These are phyloP conservation scores for Pythium dissotocum DNA, from an alignment of 352 stramenopile species.

Conservation along the genomic window DNA sequence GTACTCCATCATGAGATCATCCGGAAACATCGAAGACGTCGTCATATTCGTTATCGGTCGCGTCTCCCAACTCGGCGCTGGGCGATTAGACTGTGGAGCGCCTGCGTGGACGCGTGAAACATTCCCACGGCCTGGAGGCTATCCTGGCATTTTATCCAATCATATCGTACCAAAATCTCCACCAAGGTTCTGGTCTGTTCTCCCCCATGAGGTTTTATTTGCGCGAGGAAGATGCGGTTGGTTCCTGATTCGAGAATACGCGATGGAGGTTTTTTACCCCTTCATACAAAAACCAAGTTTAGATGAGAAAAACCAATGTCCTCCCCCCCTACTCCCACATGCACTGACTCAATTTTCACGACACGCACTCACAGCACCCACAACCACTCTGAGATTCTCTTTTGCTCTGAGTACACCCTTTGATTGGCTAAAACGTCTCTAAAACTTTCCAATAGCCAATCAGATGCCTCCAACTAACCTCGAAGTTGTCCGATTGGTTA, in stretches of 20 bases:
- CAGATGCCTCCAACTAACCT: background rate
- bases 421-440: background rate
- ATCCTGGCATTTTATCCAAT: slow-evolving; percentile 5
- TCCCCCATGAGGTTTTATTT: slow-evolving; percentile 33
- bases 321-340: background rate
- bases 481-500: slow-evolving; percentile 5
- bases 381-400: slow-evolving; percentile 2
- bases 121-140: background rate
- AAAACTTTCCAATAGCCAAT: background rate
- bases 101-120: slow-evolving; percentile 9
- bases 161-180: background rate
- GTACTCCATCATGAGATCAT: slow-evolving; percentile 37
- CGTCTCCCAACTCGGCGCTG: background rate
- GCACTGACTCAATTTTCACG: slow-evolving; percentile 14
- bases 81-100: slow-evolving; percentile 22
- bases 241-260: slow-evolving; percentile 24
- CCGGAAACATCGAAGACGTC: slow-evolving; percentile 28
- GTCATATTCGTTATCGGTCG: slow-evolving; percentile 7
- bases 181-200: background rate
- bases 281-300: slow-evolving; percentile 8
- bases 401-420: background rate
- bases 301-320: background rate
- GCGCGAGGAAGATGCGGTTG: background rate
- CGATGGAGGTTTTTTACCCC: slow-evolving; percentile 6
- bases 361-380: slow-evolving; percentile 17